phyloP scores from a whole-genome alignment of 2,329 filamentous ascomycete genomes.

The Endoconidiophora laricicola region DNA sequence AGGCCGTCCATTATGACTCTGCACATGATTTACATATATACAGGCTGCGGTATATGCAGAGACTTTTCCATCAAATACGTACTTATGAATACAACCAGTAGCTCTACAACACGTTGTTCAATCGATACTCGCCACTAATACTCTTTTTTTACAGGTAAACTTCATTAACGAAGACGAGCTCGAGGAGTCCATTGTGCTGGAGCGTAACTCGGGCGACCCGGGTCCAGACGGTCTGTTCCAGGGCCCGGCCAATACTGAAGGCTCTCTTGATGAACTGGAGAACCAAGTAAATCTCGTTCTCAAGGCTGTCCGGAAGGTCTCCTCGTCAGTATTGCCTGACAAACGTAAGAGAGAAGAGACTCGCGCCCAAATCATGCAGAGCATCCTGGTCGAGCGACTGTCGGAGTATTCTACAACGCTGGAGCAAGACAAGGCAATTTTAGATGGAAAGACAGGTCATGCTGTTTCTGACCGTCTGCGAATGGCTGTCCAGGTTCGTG shows the following conservation, averaged over 20 bases:
- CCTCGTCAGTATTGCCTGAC: constrained; percentile 27
- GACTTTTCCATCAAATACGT: too few relatives aligned
- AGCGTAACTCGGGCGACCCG: constrained; percentile 35
- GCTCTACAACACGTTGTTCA: neutral
- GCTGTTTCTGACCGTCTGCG: constrained; percentile 14
- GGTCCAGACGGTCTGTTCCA: constrained; percentile 30
- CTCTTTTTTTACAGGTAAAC: constrained; percentile 17
- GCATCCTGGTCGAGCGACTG: constrained; percentile 23
- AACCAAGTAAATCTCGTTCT: constrained; percentile 34
- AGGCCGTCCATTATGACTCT: too few relatives aligned
- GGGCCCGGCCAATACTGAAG: constrained; percentile 22
- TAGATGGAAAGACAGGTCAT: constrained; percentile 21
- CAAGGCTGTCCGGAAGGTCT: constrained; percentile 31
- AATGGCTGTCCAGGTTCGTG: constrained; percentile 51
- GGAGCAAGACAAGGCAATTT: constrained; percentile 25
- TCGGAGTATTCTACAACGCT: constrained; percentile 27
- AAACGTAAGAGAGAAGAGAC: constrained; percentile 34
- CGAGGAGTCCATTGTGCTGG: constrained; percentile 60
- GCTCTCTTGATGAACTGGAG: constrained; percentile 33
- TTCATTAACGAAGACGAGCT: constrained; percentile 46
- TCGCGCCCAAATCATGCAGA: constrained; percentile 24
- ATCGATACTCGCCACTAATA: constrained; percentile 15
- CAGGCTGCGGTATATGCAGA: neutral
- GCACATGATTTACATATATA: neutral
- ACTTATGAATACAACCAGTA: too few relatives aligned